phyloP scores from a whole-genome alignment of 495 filamentous ascomycete species.

The Daldinia childiae region DNA sequence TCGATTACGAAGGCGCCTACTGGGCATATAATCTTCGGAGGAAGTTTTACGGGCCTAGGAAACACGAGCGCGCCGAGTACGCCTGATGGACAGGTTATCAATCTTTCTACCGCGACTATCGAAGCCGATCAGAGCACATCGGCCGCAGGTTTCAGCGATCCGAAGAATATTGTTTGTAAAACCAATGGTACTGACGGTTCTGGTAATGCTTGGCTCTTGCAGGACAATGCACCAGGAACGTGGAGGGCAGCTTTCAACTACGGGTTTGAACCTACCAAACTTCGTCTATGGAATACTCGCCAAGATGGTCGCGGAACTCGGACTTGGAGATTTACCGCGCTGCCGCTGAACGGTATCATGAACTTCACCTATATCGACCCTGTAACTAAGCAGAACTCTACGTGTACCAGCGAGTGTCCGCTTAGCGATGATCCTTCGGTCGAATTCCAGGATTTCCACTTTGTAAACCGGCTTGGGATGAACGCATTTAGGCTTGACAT shows the following conservation, averaged over 20 bases:
- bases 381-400: constrained; percentile 66
- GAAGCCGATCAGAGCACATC: constrained; percentile 68
- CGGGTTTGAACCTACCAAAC: constrained; percentile 82
- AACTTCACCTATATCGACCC: constrained; percentile 92
- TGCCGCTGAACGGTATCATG: constrained; percentile 92
- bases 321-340: constrained; percentile 81
- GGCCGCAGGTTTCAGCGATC: constrained; percentile 74
- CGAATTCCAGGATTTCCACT: constrained; percentile 85
- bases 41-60: constrained; percentile 88
- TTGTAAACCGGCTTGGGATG: constrained; percentile 91
- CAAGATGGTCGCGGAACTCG: constrained; percentile 86
- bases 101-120: constrained; percentile 79
- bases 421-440: constrained; percentile 72
- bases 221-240: constrained; percentile 80
- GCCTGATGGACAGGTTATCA: constrained; percentile 79
- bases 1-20: constrained; percentile 82
- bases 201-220: constrained; percentile 83
- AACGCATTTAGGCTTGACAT: constrained; percentile 87
- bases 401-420: constrained; percentile 82
- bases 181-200: constrained; percentile 68
- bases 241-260: constrained; percentile 87
- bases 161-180: constrained; percentile 86
- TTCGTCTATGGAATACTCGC: constrained; percentile 91
- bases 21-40: constrained; percentile 90
- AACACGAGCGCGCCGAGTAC: constrained; percentile 72